Conservation (phyloP, 176 grass and related monocot genomes). For the Alopecurus myosuroides region DNA sequence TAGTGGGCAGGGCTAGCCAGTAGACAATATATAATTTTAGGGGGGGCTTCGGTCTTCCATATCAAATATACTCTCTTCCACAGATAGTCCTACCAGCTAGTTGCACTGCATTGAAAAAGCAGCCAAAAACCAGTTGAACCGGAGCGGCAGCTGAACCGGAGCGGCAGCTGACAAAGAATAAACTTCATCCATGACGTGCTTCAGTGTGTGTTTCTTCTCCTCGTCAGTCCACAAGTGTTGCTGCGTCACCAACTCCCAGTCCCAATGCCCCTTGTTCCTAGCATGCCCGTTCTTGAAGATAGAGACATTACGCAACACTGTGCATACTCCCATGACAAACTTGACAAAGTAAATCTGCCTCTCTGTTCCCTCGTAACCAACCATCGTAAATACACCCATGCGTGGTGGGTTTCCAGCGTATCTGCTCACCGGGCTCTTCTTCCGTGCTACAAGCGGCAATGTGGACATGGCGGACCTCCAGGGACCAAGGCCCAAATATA, state of each 20-base stretch:
- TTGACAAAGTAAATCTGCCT: slow-evolving; percentile 20
- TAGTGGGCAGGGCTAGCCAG: no score
- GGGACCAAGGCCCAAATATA: no score
- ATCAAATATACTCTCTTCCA: no score
- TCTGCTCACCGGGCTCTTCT: neutral
- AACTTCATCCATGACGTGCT: neutral
- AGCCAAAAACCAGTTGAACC: no score
- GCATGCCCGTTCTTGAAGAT: neutral
- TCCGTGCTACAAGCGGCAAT: no score
- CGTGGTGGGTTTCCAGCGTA: neutral
- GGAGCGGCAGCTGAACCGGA: no score
- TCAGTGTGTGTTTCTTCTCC: neutral
- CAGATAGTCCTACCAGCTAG: no score
- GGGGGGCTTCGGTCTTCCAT: no score
- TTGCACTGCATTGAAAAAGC: no score
- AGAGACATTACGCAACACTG: neutral
- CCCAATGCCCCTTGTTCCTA: neutral
- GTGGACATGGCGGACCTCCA: no score
- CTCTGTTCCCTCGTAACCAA: neutral
- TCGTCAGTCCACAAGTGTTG: neutral
- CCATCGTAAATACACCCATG: neutral
- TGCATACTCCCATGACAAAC: neutral
- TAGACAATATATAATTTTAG: no score
- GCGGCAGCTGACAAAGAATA: neutral
- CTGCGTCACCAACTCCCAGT: neutral